A percentile compares a stretch with the other conserved stretches of the same genome.
Evolutionary conservation across 1,284 basidiomycete species (phyloP).

Genomic region (Ganoderma sp.): DNA sequence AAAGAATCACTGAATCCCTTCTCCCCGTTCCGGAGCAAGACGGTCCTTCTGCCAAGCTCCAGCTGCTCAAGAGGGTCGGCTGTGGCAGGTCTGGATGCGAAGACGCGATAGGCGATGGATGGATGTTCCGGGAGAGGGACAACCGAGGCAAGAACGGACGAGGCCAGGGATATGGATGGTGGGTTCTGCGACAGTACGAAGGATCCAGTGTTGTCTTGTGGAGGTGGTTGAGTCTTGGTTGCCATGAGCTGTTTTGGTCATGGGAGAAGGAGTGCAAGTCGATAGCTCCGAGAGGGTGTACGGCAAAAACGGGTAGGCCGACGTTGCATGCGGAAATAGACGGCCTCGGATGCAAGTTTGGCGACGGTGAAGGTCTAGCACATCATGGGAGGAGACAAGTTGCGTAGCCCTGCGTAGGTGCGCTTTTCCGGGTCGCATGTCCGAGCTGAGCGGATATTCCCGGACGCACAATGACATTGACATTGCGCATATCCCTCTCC

Average conservation of each 20-base stretch:
- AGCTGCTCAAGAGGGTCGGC: constrained; percentile 48
- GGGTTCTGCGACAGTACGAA: constrained; percentile 41
- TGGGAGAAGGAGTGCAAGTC: constrained; percentile 10
- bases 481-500: constrained; percentile 6
- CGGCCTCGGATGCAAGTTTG: background rate
- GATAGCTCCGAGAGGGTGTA: constrained; percentile 3
- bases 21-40: constrained; percentile 48
- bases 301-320: constrained; percentile 2
- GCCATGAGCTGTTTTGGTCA: constrained; percentile 33
- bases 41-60: constrained; percentile 58
- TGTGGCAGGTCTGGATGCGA: constrained; percentile 39
- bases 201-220: constrained; percentile 44
- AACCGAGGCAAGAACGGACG: constrained; percentile 45
- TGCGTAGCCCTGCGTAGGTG: constrained; percentile 5
- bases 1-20: constrained; percentile 53
- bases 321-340: constrained; percentile 7
- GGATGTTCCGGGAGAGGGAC: constrained; percentile 45
- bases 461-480: too few species aligned
- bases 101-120: constrained; percentile 54
- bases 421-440: constrained; percentile 17
- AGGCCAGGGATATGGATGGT: constrained; percentile 42
- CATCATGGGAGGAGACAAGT: constrained; percentile 28
- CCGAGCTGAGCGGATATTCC: constrained; percentile 23
- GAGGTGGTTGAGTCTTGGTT: constrained; percentile 34
- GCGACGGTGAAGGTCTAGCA: constrained; percentile 14